Evolutionary conservation across 176 grass and related monocot genomes (phyloP), one percentile per base, ranked within the genome.

Genomic region (Melocanna baccifera): DNA sequence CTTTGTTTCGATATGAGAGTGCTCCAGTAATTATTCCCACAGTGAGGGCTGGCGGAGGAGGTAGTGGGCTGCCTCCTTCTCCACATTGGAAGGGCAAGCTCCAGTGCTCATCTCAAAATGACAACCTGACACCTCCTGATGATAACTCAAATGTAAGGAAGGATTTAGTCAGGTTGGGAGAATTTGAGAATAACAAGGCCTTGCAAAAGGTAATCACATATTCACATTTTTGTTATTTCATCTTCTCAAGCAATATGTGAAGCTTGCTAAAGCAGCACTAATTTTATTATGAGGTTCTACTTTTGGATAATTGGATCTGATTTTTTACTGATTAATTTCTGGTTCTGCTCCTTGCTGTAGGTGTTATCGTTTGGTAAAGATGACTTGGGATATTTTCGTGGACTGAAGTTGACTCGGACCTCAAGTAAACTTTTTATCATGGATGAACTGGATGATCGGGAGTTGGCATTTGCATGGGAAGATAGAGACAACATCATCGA

Each of bases 391-490:
- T 85, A 91, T 77, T 89, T 91, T 65, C 67, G 69, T 80, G 87
- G 83, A 42, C 73, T 85, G 56, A 87, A 84, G 82, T 78, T 89
- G 19, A 62, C 92, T 67, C 66, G 70, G 12, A 94, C 79, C 18
- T 73, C 86, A 20, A 91, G 89, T 75, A 90, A 87, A 77, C 86
- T 77, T 85, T 87, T 80, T 81, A 78, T 88, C 40, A 80, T 84
- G 75, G 92, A 88, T 81, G 86, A 86, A 76, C 68, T 89, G 41
- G 86, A 89, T 81, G 92, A 94, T 18, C 67, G 13, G 41, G 89
- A 91, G 64, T 84, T 91, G 71, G 79, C 39, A 29, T 91, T 94
- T 94, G 89, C 83, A 20, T 85, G 89, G 71, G 88, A 94, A 81
- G 89, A 88, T 57, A 89, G 87, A 87, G 89, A 86, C 42, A 81